Evolutionary conservation across 805 yeast genomes (phyloP).

Genomic region (Ogataea henricii): DNA sequence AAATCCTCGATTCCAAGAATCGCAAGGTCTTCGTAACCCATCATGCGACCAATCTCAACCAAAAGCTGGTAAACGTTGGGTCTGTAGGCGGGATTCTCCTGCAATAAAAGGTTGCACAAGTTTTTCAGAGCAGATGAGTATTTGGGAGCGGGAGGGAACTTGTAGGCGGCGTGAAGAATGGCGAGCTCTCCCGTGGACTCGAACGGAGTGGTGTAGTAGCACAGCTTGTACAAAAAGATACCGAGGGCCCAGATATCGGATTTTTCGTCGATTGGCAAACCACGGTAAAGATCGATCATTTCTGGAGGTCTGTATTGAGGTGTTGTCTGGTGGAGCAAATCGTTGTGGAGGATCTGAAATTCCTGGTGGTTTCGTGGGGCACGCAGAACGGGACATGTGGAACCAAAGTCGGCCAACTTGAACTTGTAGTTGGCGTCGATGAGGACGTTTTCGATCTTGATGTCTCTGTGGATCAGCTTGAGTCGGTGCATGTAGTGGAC

Average conservation of each 20-base stretch:
- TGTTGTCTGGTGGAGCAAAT: constrained; percentile 86
- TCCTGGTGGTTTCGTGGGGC: constrained; percentile 78
- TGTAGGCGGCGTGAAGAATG: constrained; percentile 79
- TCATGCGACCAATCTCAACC: constrained; percentile 60
- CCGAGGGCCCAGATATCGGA: constrained; percentile 98
- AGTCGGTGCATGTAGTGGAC: constrained; percentile 82
- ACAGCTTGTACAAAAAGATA: constrained; percentile 82
- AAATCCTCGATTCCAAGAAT: constrained; percentile 32
- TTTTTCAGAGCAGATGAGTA: constrained; percentile 74
- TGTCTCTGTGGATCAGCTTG: constrained; percentile 85
- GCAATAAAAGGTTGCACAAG: constrained; percentile 75
- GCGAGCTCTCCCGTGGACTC: constrained; percentile 88
- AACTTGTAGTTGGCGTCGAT: constrained; percentile 69
- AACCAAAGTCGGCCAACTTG: constrained; percentile 93
- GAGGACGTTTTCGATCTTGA: constrained; percentile 91
- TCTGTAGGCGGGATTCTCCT: constrained; percentile 77
- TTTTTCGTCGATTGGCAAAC: constrained; percentile 85
- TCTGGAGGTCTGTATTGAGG: constrained; percentile 96
- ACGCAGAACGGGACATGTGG: constrained; percentile 68
- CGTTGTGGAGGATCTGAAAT: constrained; percentile 76
- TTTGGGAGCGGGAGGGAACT: constrained; percentile 68
- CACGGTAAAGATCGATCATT: constrained; percentile 86
- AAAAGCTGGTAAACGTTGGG: constrained; percentile 87
- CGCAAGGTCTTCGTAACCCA: constrained; percentile 46
- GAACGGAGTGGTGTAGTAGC: constrained; percentile 94